Evolutionary conservation across 1,139 yeast species (phyloP), one percentile per base, ranked within the genome.

Genomic region (Zhuliangozyma blackwelliae): DNA sequence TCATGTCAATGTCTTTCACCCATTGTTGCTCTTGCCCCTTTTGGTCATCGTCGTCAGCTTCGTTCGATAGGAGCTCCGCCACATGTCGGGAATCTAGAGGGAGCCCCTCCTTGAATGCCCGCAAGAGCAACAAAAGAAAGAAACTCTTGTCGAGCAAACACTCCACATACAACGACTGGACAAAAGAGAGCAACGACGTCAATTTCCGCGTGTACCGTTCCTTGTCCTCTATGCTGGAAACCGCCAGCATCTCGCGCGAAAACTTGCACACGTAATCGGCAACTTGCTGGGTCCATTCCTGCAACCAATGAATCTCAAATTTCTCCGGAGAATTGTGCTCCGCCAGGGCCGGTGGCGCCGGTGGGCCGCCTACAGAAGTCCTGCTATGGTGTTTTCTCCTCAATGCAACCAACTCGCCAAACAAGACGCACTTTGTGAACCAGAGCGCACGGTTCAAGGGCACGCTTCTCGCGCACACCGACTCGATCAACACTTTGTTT

Each of bases 221-320:
- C 35, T 70, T 69, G 40, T 52, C 57, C 23, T 60, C 74, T 0
- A 43, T 44, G 3, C 58, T 45, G 11, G 49, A 42, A 2, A 65
- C 52, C 9, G 38, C 40, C 3, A 43, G 32, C 56, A 68, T 58
- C 33, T 68, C 76, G 28, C 63, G 57, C 7, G 80, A 66, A 28
- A 75, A 63, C 47, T 74, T 72, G 49, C 74, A 79, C 20, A 82
- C 52, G 49, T 74, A 83, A 40, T 77, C 81, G 5, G 77, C 68
- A 6, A 84, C 77, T 47, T 84, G 92, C 36, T 79, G 87, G 0
- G 96, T 85, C 97, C 97, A 89, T 54, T 88, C 96, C 41, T 79
- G 80, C 8, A 82, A 62, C 87, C 96, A 82, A 37, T 75, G 80
- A 13, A 64, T 57, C 43, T 80, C 85, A 11, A 78, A 63, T 28